Conservation (phyloP, 495 filamentous ascomycete species). For the Talaromyces proteolyticus region DNA sequence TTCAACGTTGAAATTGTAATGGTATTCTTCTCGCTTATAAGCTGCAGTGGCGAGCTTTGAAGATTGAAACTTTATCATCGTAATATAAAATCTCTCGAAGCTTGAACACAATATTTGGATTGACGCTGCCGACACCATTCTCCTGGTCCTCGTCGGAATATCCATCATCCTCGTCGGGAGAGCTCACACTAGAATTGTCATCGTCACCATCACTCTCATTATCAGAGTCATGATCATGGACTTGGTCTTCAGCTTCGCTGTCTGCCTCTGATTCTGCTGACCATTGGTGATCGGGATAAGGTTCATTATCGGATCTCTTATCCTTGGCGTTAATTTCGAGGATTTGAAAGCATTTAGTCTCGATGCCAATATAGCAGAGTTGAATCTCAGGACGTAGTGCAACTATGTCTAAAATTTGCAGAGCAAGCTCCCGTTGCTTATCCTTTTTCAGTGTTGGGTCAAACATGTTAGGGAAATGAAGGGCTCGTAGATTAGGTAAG, state of each 20-base stretch:
- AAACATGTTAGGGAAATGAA: slow-evolving; percentile 71
- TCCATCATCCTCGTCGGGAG: slow-evolving; percentile 42
- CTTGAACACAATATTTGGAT: slow-evolving; percentile 50
- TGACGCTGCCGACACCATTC: slow-evolving; percentile 13
- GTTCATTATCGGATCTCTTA: slow-evolving; percentile 27
- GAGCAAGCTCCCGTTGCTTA: slow-evolving; percentile 67
- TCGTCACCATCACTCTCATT: slow-evolving; percentile 40
- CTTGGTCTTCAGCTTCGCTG: not conserved
- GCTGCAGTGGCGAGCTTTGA: slow-evolving; percentile 66
- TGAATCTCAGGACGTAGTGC: slow-evolving; percentile 80
- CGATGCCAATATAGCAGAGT: slow-evolving; percentile 78
- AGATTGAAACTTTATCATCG: slow-evolving; percentile 82
- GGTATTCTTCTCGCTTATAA: too few relatives aligned
- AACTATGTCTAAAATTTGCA: slow-evolving; percentile 81
- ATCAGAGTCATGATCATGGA: slow-evolving; percentile 13
- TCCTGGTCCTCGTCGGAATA: slow-evolving; percentile 45
- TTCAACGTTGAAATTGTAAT: too few relatives aligned
- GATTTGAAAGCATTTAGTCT: slow-evolving; percentile 83
- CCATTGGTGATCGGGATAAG: slow-evolving; percentile 28
- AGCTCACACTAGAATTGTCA: slow-evolving; percentile 27
- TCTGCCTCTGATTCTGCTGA: slow-evolving; percentile 37
- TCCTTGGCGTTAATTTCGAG: slow-evolving; percentile 57
- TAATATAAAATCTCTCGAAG: slow-evolving; percentile 85
- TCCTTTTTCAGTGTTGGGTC: slow-evolving; percentile 10
- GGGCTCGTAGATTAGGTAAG: slow-evolving; percentile 66